A percentile compares a stretch with the other conserved stretches of the same genome.
phyloP scores from a whole-genome alignment of 1,284 basidiomycete genomes.

The Cystobasidium slooffiae region DNA sequence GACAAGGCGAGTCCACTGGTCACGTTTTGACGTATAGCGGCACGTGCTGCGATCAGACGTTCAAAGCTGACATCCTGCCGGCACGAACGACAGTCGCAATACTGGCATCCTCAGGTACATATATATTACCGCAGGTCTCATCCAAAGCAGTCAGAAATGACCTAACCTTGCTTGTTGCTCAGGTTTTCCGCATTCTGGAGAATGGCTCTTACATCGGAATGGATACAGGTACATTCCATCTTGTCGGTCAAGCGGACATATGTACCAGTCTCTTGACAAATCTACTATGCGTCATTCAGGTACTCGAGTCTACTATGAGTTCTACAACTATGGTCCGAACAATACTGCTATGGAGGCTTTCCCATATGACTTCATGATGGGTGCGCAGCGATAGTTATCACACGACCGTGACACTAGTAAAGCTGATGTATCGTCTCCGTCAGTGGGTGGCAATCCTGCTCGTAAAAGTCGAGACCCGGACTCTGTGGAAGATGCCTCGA shows the following conservation, averaged over 20 bases:
- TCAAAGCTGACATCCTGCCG: not conserved
- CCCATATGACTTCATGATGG: slow-evolving; percentile 29
- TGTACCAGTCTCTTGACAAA: not conserved
- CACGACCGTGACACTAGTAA: not conserved
- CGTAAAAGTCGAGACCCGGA: slow-evolving; percentile 8
- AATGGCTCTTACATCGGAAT: slow-evolving; percentile 36
- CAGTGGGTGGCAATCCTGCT: slow-evolving; percentile 33
- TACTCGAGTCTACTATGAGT: slow-evolving; percentile 15
- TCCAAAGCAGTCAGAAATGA: not conserved
- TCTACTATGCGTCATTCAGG: not conserved
- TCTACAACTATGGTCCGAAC: slow-evolving; percentile 14
- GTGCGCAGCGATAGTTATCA: not conserved
- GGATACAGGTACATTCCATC: slow-evolving; percentile 2
- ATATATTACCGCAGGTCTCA: not conserved
- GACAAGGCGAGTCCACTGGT: slow-evolving; percentile 7
- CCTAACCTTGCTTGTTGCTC: not conserved
- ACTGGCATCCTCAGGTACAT: slow-evolving; percentile 29
- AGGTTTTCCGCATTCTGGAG: slow-evolving; percentile 15
- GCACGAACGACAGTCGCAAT: slow-evolving; percentile 12
- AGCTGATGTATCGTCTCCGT: not conserved
- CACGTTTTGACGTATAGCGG: not conserved
- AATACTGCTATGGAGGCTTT: slow-evolving; percentile 15
- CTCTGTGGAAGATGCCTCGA: not conserved
- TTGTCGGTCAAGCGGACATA: not conserved
- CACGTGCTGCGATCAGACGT: not conserved